Base-by-base conservation (phyloP, 2,329 filamentous ascomycete genomes). In the Aplosporella prunicola region DNA sequence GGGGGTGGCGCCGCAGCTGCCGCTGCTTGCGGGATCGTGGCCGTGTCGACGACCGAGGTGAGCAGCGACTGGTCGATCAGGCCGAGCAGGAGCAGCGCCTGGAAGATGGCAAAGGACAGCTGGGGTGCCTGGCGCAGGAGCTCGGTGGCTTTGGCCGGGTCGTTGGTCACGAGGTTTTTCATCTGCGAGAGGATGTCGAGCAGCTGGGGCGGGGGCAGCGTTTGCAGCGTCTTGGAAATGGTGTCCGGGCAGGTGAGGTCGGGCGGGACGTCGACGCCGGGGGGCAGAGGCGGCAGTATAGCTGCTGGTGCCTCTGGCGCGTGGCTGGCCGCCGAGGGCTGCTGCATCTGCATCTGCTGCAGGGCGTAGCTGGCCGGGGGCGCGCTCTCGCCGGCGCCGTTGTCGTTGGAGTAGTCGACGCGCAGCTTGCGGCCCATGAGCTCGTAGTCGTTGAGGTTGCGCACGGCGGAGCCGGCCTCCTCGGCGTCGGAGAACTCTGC, bases 361-460 rank as follows among this genome's bases (percentile, higher is more conserved):
- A n/a, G n/a, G 22, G 68, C 61, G 50, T 73, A 62, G 28, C 54
- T 56, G 23, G 62, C 53, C 13, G 64, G 60, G 36, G 63, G 62
- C 34, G 61, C 68, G 40, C 67, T 76, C 40, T 39, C 40, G 17
- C 40, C 40, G 2, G 35, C 35, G 49, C 81, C 81, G 47, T 86
- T 85, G 58, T 95, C 89, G 60, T 94, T 93, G 42, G 85, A 91
- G 63, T 93, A 98, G 62, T 96, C 91, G 39, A 98, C 91, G 43
- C 88, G 78, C 45, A 98, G 73, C 61, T 93, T 93, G 52, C 91
- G 78, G 39, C 87, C 87, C 80, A 94, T 93, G 55, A 95, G 79
- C 58, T 96, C 89, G 63, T 86, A 80, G 60, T 94, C 87, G 65
- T 96, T 94, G 35, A 96, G 68, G 57, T 98, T 96, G 49, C 89